Evolutionary conservation across 441 rosid genomes (phyloP).

Genomic region (Euphorbia schlechtendalii): DNA sequence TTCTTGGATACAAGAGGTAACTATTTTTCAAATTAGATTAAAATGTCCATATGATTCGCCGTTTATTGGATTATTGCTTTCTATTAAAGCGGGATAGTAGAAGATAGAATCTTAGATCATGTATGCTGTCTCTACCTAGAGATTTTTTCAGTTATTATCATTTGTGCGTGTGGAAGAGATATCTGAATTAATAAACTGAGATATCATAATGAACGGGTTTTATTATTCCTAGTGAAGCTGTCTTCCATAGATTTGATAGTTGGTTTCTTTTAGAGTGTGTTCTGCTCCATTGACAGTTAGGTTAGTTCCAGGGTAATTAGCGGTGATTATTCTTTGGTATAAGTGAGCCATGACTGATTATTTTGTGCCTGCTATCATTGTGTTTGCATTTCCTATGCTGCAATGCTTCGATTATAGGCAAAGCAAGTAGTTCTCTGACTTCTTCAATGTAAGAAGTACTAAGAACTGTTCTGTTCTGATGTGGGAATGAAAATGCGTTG

Average conservation of each 20-base stretch:
- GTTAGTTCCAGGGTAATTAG: neutral
- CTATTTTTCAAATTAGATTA: neutral
- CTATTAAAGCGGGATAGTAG: neutral
- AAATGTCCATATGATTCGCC: neutral
- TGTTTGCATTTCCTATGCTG: no score
- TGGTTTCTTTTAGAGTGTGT: neutral
- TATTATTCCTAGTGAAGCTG: no score
- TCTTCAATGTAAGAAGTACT: no score
- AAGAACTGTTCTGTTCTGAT: no score
- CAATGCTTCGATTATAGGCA: no score
- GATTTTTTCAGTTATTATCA: neutral
- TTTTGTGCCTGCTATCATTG: neutral
- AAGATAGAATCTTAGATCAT: neutral
- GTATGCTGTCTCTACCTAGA: no score
- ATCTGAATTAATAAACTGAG: neutral
- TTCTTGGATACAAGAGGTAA: constrained; percentile 85
- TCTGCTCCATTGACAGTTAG: neutral
- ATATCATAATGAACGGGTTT: neutral
- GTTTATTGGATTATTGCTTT: neutral
- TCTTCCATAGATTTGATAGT: neutral
- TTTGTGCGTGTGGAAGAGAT: neutral
- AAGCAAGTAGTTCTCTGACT: no score
- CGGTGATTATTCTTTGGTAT: no score
- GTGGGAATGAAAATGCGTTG: no score
- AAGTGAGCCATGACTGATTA: no score